Evolutionary conservation across 306 rosid species (phyloP).

Genomic region (Corylus avellana): DNA sequence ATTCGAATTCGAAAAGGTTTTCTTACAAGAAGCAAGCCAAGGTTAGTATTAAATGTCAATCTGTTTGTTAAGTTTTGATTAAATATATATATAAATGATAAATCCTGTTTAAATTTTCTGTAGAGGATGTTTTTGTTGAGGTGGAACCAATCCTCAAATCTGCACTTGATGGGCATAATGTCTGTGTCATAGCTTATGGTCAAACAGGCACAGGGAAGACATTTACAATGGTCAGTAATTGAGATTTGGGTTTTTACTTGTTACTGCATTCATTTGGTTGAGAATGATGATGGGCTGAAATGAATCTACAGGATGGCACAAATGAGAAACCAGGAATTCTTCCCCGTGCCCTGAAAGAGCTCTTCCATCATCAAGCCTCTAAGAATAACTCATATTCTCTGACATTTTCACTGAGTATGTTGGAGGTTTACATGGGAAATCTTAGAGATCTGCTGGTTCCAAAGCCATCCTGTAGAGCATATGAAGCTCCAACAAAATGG

Average conservation of each 20-base stretch:
- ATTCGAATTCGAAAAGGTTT: constrained; percentile 82
- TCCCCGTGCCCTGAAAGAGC: constrained; percentile 77
- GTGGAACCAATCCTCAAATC: constrained; percentile 89
- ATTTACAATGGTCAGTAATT: constrained; percentile 80
- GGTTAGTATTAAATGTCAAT: constrained; percentile 54
- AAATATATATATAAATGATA: background rate
- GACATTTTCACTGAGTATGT: constrained; percentile 86
- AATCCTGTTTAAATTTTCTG: constrained; percentile 33
- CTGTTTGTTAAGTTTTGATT: constrained; percentile 22
- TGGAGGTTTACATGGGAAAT: constrained; percentile 94
- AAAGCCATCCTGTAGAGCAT: constrained; percentile 50
- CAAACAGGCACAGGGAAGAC: constrained; percentile 99
- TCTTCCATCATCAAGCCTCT: constrained; percentile 66
- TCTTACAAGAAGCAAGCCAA: constrained; percentile 71
- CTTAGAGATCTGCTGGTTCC: constrained; percentile 79
- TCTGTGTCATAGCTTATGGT: constrained; percentile 85
- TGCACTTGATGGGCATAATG: constrained; percentile 88
- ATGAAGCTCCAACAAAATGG: constrained; percentile 64
- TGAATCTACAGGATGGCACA: constrained; percentile 71
- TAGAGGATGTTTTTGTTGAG: constrained; percentile 77
- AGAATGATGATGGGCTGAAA: constrained; percentile 16
- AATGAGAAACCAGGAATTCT: constrained; percentile 73
- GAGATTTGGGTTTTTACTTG: constrained; percentile 10
- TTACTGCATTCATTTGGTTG: constrained; percentile 22
- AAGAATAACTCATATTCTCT: constrained; percentile 44